phyloP scores from a whole-genome alignment of 2,329 filamentous ascomycete species.

The Drechslerella stenobrocha region DNA sequence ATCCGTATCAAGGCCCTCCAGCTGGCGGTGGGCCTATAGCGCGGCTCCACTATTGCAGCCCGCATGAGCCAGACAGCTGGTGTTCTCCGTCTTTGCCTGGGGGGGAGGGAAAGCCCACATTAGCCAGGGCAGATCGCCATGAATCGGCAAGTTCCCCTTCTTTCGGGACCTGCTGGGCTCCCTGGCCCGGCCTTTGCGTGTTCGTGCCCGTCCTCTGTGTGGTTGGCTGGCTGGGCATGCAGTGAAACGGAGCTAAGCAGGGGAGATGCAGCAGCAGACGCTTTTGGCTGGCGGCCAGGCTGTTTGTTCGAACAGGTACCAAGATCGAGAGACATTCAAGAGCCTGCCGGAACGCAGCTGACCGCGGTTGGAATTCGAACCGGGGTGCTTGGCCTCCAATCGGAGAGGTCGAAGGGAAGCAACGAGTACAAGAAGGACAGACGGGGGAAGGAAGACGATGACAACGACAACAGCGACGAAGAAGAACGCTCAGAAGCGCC shows the following conservation, averaged over 20 bases:
- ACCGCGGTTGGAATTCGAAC: neutral
- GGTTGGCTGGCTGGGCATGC: neutral
- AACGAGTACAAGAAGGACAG: too few species aligned
- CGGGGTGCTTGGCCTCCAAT: neutral
- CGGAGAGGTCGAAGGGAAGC: too few species aligned
- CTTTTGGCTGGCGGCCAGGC: neutral
- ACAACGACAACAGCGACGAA: too few species aligned
- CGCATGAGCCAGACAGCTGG: neutral
- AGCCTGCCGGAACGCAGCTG: neutral
- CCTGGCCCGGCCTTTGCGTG: constrained; percentile 2
- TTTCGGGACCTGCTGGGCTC: constrained; percentile 1
- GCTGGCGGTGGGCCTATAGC: too few species aligned
- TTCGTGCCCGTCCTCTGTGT: neutral
- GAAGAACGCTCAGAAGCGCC: too few species aligned
- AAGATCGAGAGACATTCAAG: too few species aligned
- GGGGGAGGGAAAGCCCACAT: neutral
- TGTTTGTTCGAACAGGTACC: too few species aligned
- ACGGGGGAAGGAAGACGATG: too few species aligned
- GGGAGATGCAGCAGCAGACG: constrained; percentile 10
- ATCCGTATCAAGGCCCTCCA: too few species aligned
- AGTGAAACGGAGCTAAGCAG: constrained; percentile 4
- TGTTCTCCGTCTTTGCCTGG: constrained; percentile 1
- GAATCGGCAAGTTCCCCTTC: constrained; percentile 25
- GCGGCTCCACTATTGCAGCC: too few species aligned
- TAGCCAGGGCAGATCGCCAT: constrained; percentile 19